Conservation (phyloP, 129 eudicot genomes). For the Mikania micrantha region DNA sequence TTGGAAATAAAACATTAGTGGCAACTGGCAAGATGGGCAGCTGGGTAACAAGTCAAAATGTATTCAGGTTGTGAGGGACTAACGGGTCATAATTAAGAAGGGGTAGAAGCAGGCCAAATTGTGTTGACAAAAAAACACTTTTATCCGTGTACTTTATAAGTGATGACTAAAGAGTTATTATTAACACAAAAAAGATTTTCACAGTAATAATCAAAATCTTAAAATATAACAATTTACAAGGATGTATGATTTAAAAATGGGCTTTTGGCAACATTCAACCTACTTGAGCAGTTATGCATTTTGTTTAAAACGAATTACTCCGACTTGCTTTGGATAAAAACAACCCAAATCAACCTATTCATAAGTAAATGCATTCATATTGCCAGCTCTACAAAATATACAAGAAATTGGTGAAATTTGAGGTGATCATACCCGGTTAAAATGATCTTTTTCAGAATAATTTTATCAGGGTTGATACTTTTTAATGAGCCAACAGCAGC, state of each 20-base stretch:
- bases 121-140: background rate
- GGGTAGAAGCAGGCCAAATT: too few relatives aligned
- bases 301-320: background rate
- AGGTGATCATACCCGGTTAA: slow-evolving; percentile 68
- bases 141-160: background rate
- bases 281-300: too few relatives aligned
- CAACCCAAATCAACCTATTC: background rate
- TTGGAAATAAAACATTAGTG: too few relatives aligned
- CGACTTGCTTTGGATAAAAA: background rate
- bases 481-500: slow-evolving; percentile 94
- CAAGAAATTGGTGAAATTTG: background rate
- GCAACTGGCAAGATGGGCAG: background rate
- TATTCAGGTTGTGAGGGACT: too few relatives aligned
- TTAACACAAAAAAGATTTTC: background rate
- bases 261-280: too few relatives aligned
- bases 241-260: too few relatives aligned
- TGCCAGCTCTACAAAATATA: background rate
- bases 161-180: background rate
- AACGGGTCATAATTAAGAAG: too few relatives aligned
- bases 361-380: background rate
- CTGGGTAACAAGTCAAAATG: background rate
- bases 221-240: too few relatives aligned
- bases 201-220: background rate
- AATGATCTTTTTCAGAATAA: slow-evolving; percentile 71
- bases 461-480: slow-evolving; percentile 76